Evolutionary conservation across 2,329 filamentous ascomycete genomes (phyloP), one percentile per base, ranked within the genome.

Genomic region (Teratosphaeria pseudoeucalypti): DNA sequence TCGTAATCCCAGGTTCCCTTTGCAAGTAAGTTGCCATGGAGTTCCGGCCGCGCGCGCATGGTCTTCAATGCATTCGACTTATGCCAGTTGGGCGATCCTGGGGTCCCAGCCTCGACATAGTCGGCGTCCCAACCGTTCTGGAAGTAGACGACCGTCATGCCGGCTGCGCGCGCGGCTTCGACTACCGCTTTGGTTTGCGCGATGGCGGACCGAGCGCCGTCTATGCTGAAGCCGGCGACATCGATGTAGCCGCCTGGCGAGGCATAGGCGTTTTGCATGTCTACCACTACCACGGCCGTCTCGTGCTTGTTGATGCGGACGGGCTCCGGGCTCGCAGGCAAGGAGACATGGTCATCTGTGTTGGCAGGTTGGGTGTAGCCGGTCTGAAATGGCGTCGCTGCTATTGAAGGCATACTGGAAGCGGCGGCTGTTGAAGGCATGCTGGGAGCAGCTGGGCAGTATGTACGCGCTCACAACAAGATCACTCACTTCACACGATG

Each of bases 241-340:
- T 49, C 43, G n/a, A 49, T 49, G 19, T 49, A 49, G 19, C 43
- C 43, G 43, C 43, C 43, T 3, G 43, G 43, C n/a, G 43, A 49
- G 16, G 43, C 43, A n/a, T 49, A 49, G 11, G 43, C 59, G 37
- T 62, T 64, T 54, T 62, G 62, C 53, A 59, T 61, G 55, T 62
- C 62, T 34, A 62, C 57, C 19, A 62, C 57, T 26, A 62, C 16
- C 19, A 49, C 19, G 16, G 43, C 43, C 43, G 43, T 49, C 19
- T 49, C 43, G 19, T 49, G 43, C 16, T 49, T 49, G 16, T 49
- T 49, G 19, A 49, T 49, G n/a, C 43, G 43, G 16, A 49, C 19
- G 16, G 43, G 43, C 19, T 49, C 43, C 11, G 43, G 43, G 9
- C 19, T 26, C 7, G 43, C 43, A 19, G 43, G 43, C 19, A 49